Evolutionary conservation across 805 yeast species (phyloP).

Genomic region (Tetrapisispora namnaoensis): DNA sequence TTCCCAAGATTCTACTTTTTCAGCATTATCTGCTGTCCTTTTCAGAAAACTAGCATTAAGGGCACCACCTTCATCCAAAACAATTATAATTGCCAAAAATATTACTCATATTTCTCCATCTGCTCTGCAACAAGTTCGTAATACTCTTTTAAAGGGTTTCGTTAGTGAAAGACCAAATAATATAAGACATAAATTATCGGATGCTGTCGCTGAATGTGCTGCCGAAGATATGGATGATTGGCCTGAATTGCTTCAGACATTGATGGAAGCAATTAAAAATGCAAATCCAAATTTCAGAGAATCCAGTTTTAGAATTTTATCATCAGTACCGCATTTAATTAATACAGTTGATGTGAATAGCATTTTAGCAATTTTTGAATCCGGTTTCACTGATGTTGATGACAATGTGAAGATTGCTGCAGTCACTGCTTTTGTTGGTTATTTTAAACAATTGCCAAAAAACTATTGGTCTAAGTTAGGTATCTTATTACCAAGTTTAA

Average conservation of each 20-base stretch:
- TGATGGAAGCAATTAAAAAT: conserved; percentile 53
- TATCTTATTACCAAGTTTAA: conserved; percentile 69
- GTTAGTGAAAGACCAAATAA: conserved; percentile 54
- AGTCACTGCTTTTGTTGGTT: conserved; percentile 84
- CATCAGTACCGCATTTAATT: conserved; percentile 73
- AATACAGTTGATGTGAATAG: conserved; percentile 46
- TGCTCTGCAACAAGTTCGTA: conserved; percentile 53
- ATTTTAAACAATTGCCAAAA: conserved; percentile 75
- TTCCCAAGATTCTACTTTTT: conserved; percentile 50
- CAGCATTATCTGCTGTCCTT: conserved; percentile 75
- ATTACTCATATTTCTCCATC: conserved; percentile 57
- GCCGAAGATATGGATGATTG: conserved; percentile 55
- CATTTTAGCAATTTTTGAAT: conserved; percentile 58
- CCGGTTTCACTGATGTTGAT: conserved; percentile 69
- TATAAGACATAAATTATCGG: conserved; percentile 86
- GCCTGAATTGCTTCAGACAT: conserved; percentile 69
- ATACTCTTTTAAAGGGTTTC: conserved; percentile 64
- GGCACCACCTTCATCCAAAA: conserved; percentile 52
- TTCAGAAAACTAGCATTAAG: conserved; percentile 79
- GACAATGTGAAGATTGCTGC: conserved; percentile 88
- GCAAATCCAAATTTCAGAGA: conserved; percentile 66
- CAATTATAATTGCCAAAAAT: conserved; percentile 63
- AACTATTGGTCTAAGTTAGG: conserved; percentile 67
- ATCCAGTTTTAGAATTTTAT: conserved; percentile 80
- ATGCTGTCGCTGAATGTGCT: conserved; percentile 89